Base-by-base conservation (phyloP, 495 filamentous ascomycete genomes). In the Penicillium subrubescens region DNA sequence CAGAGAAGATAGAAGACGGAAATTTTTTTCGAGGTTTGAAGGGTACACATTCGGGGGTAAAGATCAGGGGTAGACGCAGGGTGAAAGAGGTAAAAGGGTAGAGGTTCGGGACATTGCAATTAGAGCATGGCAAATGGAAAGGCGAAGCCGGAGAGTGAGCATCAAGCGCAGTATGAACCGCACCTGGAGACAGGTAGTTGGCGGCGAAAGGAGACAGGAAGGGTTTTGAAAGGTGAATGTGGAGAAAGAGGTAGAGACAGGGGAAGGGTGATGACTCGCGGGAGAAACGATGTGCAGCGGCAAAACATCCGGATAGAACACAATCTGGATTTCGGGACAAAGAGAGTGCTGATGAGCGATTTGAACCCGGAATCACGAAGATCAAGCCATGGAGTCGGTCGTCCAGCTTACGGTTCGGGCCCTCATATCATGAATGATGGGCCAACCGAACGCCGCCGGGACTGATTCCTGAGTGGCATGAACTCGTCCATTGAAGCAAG, bases 401-500 rank as follows among this genome's bases (percentile, higher is more conserved):
- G 43, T 61, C 19, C 14, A 53, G 60, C 50, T 67, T 67, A 60
- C 62, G 59, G 55, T 73, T 69, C 69, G 71, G 34, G 64, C 67
- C 55, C 68, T 66, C 50, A 62, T 51, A 67, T 66, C 61, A 46
- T 59, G 64, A 51, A 67, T 66, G 61, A 46, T 59, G 64, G 31
- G 33, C 59, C 69, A 33, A 43, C 39, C 33, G 65, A 53, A 65
- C 62, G 62, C 67, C 60, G 54, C 62, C 62, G 57, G 62, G 64
- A 61, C 62, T 71, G 69, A 68, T 73, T 72, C 73, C 74, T 71
- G 66, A 69, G 65, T 74, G 35, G 65, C 69, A 70, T 66, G 66
- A 53, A 55, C 66, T 68, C 62, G 64, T 71, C 62, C 72, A 70
- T 69, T 68, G 61, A 59, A 66, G 71, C 67, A 67, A 71, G 67